Evolutionary conservation across 208 protist genomes (phyloP).

Genomic region (Novymonas esmeraldas): DNA sequence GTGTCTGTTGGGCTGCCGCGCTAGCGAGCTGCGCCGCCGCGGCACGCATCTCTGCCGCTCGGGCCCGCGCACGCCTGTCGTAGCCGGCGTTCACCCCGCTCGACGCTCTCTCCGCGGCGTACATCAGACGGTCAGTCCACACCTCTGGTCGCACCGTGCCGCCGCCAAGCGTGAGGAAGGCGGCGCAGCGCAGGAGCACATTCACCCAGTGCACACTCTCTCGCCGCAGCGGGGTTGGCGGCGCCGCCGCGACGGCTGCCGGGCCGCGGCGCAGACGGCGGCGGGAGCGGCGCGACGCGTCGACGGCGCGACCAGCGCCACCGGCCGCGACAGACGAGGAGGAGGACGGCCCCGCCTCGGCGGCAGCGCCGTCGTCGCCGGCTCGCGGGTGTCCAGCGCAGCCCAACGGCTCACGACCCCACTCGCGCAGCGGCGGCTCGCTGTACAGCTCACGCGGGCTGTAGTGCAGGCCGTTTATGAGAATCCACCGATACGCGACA

Average conservation of each 20-base stretch:
- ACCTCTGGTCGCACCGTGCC: conserved; percentile 59
- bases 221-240: conserved; percentile 21
- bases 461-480: conserved; percentile 29
- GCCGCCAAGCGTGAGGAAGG: conserved; percentile 68
- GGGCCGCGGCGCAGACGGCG: conserved; percentile 24
- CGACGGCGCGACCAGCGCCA: background rate
- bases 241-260: conserved; percentile 1
- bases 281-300: conserved; percentile 16
- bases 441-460: conserved; percentile 26
- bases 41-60: conserved; percentile 3
- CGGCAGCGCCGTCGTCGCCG: background rate
- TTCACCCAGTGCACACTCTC: conserved; percentile 76
- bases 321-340: background rate
- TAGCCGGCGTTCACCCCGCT: conserved; percentile 12
- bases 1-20: conserved; percentile 8
- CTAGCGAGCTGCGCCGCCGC: conserved; percentile 5
- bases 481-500: conserved; percentile 28
- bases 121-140: conserved; percentile 68
- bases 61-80: conserved; percentile 23
- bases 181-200: conserved; percentile 53
- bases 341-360: background rate
- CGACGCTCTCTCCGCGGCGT: conserved; percentile 29
- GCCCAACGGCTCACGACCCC: background rate
- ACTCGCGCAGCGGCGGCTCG: conserved; percentile 21
- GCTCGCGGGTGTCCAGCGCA: background rate